Conservation (phyloP, 768 basidiomycete species). For the Lactarius tabidus region DNA sequence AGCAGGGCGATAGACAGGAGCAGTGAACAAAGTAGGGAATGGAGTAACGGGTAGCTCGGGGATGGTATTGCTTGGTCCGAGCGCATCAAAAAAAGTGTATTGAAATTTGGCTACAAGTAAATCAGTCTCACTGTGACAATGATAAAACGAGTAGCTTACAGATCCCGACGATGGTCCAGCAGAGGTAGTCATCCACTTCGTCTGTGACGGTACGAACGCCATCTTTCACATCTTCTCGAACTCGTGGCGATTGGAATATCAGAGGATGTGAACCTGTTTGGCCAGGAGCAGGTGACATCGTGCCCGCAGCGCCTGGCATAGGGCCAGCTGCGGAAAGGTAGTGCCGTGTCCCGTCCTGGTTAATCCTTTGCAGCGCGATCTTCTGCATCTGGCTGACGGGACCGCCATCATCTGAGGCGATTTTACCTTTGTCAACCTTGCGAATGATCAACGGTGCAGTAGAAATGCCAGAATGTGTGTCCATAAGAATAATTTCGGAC, state of each 20-base stretch:
- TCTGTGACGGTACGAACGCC: conserved; percentile 72
- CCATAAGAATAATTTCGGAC: conserved; percentile 80
- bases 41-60: conserved; percentile 83
- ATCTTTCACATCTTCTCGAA: conserved; percentile 80
- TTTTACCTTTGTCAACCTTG: conserved; percentile 87
- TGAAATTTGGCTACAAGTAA: conserved; percentile 73
- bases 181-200: conserved; percentile 91
- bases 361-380: conserved; percentile 83
- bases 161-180: conserved; percentile 95
- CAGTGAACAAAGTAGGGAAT: conserved; percentile 80
- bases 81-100: conserved; percentile 91
- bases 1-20: conserved; percentile 67
- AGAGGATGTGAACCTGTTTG: conserved; percentile 80
- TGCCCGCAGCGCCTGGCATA: conserved; percentile 67
- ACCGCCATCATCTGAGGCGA: conserved; percentile 83
- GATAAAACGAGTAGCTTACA: conserved; percentile 49
- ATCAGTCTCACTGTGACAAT: conserved; percentile 18
- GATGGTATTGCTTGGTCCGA: conserved; percentile 72
- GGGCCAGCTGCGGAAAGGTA: conserved; percentile 89
- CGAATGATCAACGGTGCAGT: conserved; percentile 85
- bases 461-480: conserved; percentile 78
- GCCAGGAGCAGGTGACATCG: conserved; percentile 68
- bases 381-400: conserved; percentile 97
- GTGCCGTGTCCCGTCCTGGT: conserved; percentile 76
- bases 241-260: conserved; percentile 72